Evolutionary conservation across 1,139 yeast genomes (phyloP).

Genomic region (Blastobotrys malaysiensis): DNA sequence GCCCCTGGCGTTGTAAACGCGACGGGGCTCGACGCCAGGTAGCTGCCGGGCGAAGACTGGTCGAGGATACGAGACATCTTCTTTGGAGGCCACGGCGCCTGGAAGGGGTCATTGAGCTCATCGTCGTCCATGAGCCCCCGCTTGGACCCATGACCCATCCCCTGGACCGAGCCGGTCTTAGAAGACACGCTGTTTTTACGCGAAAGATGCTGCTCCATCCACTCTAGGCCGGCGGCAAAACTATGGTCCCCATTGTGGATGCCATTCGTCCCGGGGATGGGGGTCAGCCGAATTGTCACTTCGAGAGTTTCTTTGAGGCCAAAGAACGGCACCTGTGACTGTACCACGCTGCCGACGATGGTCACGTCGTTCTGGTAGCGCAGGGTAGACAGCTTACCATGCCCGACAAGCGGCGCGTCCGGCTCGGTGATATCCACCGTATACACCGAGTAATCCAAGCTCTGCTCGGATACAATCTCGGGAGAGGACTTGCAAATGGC

Average conservation of each 20-base stretch:
- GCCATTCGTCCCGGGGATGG: conserved; percentile 14
- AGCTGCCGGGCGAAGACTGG: neutral
- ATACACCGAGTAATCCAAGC: conserved; percentile 37
- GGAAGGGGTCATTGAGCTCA: neutral
- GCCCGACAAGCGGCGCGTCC: conserved; percentile 37
- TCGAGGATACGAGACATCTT: neutral
- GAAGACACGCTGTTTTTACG: neutral
- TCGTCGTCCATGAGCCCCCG: neutral
- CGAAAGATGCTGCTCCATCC: neutral
- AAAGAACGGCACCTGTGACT: conserved; percentile 17
- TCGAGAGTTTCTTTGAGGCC: conserved; percentile 20
- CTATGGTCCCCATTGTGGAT: neutral
- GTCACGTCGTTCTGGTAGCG: conserved; percentile 16
- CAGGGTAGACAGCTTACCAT: conserved; percentile 35
- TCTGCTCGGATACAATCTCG: conserved; percentile 30
- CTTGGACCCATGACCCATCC: neutral
- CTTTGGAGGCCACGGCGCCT: neutral
- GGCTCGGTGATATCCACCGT: conserved; percentile 37
- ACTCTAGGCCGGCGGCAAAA: neutral
- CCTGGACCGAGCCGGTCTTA: neutral
- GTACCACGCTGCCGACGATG: conserved; percentile 21
- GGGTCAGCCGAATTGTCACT: conserved; percentile 22
- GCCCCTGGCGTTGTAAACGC: neutral
- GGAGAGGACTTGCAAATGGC: conserved; percentile 34
- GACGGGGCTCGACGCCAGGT: neutral